Percentiles rank a stretch among this genome's conserved stretches.
Evolutionary conservation across 352 stramenopile genomes (phyloP).

Genomic region (Pythium sp.): DNA sequence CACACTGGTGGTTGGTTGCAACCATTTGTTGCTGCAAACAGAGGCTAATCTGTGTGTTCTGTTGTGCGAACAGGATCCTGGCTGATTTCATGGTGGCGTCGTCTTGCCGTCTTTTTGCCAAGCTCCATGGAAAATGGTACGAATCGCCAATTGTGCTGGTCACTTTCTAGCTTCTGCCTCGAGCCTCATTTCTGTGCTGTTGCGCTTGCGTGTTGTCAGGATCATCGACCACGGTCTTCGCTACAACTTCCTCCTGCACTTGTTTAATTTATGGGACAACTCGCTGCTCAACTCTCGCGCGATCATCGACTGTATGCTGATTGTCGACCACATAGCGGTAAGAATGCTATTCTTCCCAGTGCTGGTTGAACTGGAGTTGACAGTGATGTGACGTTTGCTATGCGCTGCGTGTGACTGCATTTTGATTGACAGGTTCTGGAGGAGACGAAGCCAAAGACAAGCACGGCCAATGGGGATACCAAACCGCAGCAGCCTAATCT

Average conservation of each 20-base stretch:
- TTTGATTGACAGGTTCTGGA: conserved; percentile 23
- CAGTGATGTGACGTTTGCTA: neutral
- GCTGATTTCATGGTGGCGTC: conserved; percentile 86
- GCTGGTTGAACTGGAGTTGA: neutral
- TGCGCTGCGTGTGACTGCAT: neutral
- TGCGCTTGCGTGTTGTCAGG: conserved; percentile 24
- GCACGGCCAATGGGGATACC: neutral
- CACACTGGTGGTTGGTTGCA: neutral
- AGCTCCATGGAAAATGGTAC: conserved; percentile 78
- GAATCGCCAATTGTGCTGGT: neutral
- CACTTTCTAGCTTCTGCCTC: neutral
- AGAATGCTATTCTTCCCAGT: neutral
- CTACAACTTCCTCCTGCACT: conserved; percentile 86
- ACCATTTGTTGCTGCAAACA: neutral
- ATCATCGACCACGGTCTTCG: conserved; percentile 70
- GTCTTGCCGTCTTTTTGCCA: conserved; percentile 83
- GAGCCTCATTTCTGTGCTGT: neutral
- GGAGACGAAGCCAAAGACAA: conserved; percentile 26
- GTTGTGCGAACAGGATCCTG: conserved; percentile 48
- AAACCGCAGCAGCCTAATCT: neutral
- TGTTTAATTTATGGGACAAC: conserved; percentile 91
- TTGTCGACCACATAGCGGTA: conserved; percentile 70
- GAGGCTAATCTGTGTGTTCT: neutral
- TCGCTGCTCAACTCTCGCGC: conserved; percentile 80
- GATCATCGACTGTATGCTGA: conserved; percentile 88